phyloP scores from a whole-genome alignment of 306 rosid species.

The Quercus suber region DNA sequence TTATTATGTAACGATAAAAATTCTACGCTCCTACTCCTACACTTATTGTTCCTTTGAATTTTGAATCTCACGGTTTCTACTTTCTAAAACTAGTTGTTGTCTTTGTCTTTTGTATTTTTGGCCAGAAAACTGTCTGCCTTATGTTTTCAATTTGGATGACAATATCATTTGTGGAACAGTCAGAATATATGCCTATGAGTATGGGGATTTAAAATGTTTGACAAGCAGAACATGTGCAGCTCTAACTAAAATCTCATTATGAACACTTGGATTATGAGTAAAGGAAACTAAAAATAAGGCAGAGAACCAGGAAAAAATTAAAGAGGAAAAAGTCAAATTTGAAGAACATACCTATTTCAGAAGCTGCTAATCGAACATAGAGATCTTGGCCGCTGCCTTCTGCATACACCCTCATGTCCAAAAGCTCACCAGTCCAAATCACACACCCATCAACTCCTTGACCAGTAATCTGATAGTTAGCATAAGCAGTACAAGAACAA shows the following conservation, averaged over 20 bases:
- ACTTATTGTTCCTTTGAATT: too few species aligned
- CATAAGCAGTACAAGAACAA: conserved; percentile 66
- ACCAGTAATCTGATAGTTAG: conserved; percentile 24
- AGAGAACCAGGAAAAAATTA: neutral
- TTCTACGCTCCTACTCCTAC: too few species aligned
- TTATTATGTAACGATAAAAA: too few species aligned
- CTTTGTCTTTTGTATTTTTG: too few species aligned
- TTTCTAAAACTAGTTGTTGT: too few species aligned
- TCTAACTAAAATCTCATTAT: neutral
- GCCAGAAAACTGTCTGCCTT: too few species aligned
- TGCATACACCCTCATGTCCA: conserved; percentile 44
- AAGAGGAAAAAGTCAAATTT: neutral
- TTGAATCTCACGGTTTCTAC: too few species aligned
- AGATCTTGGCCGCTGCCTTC: conserved; percentile 52
- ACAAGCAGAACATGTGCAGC: neutral
- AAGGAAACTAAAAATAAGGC: neutral
- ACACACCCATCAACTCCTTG: conserved; percentile 72
- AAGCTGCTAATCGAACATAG: conserved; percentile 59
- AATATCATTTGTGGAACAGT: too few species aligned
- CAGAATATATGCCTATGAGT: too few species aligned
- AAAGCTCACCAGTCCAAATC: conserved; percentile 45
- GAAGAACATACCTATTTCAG: conserved; percentile 54
- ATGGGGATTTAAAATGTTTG: neutral
- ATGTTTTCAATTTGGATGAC: too few species aligned
- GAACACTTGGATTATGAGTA: too few species aligned